These are phyloP conservation scores for Amanita molliuscula DNA, from an alignment of 768 basidiomycete genomes.

Conservation along the genomic window DNA sequence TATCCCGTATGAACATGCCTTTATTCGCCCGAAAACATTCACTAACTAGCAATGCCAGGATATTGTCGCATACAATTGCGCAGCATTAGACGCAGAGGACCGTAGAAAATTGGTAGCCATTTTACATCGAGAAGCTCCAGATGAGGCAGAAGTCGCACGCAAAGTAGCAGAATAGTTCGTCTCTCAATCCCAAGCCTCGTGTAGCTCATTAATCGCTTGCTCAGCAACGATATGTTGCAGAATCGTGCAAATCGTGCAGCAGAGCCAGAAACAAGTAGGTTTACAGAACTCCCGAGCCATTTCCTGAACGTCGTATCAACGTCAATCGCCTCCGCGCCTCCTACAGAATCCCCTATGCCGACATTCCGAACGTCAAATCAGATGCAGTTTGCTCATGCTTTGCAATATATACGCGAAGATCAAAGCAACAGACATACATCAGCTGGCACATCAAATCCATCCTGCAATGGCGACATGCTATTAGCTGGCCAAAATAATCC, in stretches of 20 bases:
- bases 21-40: not conserved
- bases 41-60: not conserved
- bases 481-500: too few species aligned
- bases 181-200: not conserved
- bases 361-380: not conserved
- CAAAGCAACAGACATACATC: not conserved
- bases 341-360: not conserved
- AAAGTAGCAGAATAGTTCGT: slow-evolving; percentile 43
- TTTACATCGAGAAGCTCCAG: slow-evolving; percentile 33
- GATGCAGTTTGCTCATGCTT: not conserved
- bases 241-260: not conserved
- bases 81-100: not conserved
- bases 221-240: not conserved
- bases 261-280: not conserved
- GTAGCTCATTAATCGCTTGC: not conserved
- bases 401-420: not conserved
- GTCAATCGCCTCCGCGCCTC: not conserved
- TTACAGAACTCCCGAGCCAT: not conserved
- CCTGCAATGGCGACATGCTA: too few species aligned
- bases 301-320: not conserved
- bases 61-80: not conserved
- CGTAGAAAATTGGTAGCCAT: slow-evolving; percentile 21
- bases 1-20: not conserved
- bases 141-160: slow-evolving; percentile 29
- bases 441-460: too few species aligned